These are phyloP conservation scores for Termitomyces sp. DNA, from an alignment of 768 basidiomycete species.

Conservation along the genomic window DNA sequence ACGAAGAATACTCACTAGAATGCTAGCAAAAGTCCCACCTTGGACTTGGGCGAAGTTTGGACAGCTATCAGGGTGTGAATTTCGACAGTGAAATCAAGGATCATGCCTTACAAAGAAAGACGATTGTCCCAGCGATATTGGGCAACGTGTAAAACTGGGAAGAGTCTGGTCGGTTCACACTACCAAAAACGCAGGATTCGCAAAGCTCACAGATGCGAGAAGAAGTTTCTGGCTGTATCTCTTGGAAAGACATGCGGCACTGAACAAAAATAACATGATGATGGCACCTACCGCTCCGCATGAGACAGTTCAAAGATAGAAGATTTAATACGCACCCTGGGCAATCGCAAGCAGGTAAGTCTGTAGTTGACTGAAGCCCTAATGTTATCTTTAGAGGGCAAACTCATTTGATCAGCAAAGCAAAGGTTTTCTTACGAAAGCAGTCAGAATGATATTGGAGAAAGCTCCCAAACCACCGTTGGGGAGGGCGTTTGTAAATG, in stretches of 20 bases:
- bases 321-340: slow-evolving; percentile 21
- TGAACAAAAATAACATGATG: slow-evolving; percentile 40
- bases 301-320: slow-evolving; percentile 14
- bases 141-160: slow-evolving; percentile 38
- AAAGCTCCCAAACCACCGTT: slow-evolving; percentile 45
- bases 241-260: slow-evolving; percentile 35
- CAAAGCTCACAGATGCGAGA: slow-evolving; percentile 32
- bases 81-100: background rate
- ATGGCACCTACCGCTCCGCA: slow-evolving; percentile 20
- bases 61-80: slow-evolving; percentile 21
- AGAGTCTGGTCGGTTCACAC: background rate
- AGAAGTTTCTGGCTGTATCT: slow-evolving; percentile 38
- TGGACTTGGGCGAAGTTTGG: slow-evolving; percentile 30
- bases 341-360: slow-evolving; percentile 48
- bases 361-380: slow-evolving; percentile 43
- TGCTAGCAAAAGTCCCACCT: slow-evolving; percentile 40
- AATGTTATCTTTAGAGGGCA: background rate
- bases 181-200: background rate
- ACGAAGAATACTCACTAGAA: slow-evolving; percentile 34
- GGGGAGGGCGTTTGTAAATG: slow-evolving; percentile 41
- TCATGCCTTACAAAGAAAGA: slow-evolving; percentile 30
- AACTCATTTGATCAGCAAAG: background rate
- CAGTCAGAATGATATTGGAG: slow-evolving; percentile 46
- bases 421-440: slow-evolving; percentile 25
- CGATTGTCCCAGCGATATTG: slow-evolving; percentile 44